Base-by-base conservation (phyloP, 2,329 filamentous ascomycete species). In the Tolypocladium cylindrosporum region DNA sequence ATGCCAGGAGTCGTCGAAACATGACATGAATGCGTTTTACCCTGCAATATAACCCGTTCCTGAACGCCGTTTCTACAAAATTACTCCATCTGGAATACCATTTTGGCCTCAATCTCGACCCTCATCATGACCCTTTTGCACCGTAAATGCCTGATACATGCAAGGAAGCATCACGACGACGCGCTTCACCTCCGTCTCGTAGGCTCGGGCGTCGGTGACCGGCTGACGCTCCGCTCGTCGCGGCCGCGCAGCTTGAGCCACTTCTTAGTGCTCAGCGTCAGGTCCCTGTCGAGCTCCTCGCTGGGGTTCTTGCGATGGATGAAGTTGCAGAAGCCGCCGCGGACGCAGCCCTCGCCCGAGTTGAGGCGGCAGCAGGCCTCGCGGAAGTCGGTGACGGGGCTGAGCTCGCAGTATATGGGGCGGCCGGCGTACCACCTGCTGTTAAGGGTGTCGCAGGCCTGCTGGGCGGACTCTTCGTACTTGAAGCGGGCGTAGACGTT, bases 401-500 rank as follows among this genome's bases (percentile, higher is more conserved):
- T 92, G 58, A 99, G 79, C 77, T 99, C 94, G 84, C 93, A 97
- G 80, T 99, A 99, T 75, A 99, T 96, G 63, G 94, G 94, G 56
- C 94, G 83, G 24, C 90, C 94, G 61, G 94, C 93, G 77, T 99
- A 99, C 94, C 94, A 99, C 68, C 94, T 87, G 59, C 83, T 87
- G 76, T 97, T 99, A 66, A 97, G 84, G 61, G 88, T 88, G 76
- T 97, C 94, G 81, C 93, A 97, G 61, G 94, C 94, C 63, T 86
- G 84, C 74, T 97, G 92, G 55, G 94, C 92, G 57, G 87, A 88
- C 74, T 99, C 94, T 82, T 99, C 94, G 82, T 97, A 99, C 78
- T 99, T 99, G 88, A 97, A 99, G 66, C 94, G 91, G 55, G 94
- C 94, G 79, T 99, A 99, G 69, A 99, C 94, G 76, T 99, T 99